Conservation (phyloP, 805 yeast genomes). For the Diddensiella transvaalensis region DNA sequence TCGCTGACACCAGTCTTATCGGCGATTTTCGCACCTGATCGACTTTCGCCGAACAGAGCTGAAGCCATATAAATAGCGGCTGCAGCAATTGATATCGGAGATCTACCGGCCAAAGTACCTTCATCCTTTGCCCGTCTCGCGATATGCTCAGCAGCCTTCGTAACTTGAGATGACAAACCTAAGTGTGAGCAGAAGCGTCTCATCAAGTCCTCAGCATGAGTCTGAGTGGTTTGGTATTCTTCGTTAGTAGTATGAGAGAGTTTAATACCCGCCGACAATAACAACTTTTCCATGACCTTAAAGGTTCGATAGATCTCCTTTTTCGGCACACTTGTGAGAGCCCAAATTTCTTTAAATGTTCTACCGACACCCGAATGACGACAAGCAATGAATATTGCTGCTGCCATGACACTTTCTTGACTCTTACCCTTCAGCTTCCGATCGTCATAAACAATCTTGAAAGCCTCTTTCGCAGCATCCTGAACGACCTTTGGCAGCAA, state of each 20-base stretch:
- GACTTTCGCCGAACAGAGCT: slow-evolving; percentile 73
- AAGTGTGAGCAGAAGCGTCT: slow-evolving; percentile 94
- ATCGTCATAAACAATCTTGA: slow-evolving; percentile 85
- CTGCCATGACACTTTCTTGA: slow-evolving; percentile 93
- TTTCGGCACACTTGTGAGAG: slow-evolving; percentile 86
- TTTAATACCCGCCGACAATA: slow-evolving; percentile 36
- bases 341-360: slow-evolving; percentile 93
- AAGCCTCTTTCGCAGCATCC: slow-evolving; percentile 96
- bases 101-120: slow-evolving; percentile 92
- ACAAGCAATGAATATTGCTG: slow-evolving; percentile 91
- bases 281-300: slow-evolving; percentile 72
- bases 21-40: slow-evolving; percentile 76
- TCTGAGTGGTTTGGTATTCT: slow-evolving; percentile 67
- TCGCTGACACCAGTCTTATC: slow-evolving; percentile 95
- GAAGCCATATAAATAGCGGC: slow-evolving; percentile 95
- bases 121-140: slow-evolving; percentile 86
- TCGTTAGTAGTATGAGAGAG: slow-evolving; percentile 40
- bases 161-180: slow-evolving; percentile 78
- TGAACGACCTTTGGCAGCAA: slow-evolving; percentile 92
- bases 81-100: slow-evolving; percentile 97
- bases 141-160: slow-evolving; percentile 89
- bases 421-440: slow-evolving; percentile 83
- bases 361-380: slow-evolving; percentile 91
- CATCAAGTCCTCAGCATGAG: slow-evolving; percentile 89
- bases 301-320: slow-evolving; percentile 93